A percentile compares a stretch with the other conserved stretches of the same genome.
Evolutionary conservation across 1,139 yeast genomes (phyloP).

Genomic region (Hemisphaericaspora subhashii): DNA sequence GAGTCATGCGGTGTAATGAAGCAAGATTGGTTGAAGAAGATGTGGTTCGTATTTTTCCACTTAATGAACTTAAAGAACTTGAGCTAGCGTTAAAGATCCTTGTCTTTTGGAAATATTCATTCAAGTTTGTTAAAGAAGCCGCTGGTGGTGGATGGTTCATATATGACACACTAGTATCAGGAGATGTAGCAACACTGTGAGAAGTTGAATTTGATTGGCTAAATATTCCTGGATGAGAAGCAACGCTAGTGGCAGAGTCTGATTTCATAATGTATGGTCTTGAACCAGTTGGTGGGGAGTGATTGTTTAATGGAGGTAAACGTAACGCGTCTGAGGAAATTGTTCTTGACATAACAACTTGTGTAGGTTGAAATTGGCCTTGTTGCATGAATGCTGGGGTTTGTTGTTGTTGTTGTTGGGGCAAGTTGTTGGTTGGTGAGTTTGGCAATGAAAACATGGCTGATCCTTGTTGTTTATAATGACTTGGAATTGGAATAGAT

Average conservation of each 20-base stretch:
- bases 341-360: constrained; percentile 9
- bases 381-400: constrained; percentile 3
- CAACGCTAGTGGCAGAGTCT: constrained; percentile 14
- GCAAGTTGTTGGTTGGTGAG: constrained; percentile 23
- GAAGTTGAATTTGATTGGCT: constrained; percentile 21
- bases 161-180: constrained; percentile 21
- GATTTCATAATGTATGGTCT: constrained; percentile 11
- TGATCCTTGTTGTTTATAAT: constrained; percentile 22
- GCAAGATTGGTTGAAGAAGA: constrained; percentile 23
- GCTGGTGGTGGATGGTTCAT: constrained; percentile 7
- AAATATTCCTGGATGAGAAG: constrained; percentile 18
- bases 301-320: constrained; percentile 9
- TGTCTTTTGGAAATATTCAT: constrained; percentile 31
- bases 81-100: constrained; percentile 25
- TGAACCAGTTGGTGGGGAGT: constrained; percentile 10
- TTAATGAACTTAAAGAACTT: constrained; percentile 27
- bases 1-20: constrained; percentile 39
- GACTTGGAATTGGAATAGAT: constrained; percentile 9
- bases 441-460: constrained; percentile 29
- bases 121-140: constrained; percentile 30
- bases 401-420: constrained; percentile 11
- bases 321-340: constrained; percentile 15
- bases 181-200: constrained; percentile 36
- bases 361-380: constrained; percentile 4
- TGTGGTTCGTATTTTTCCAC: constrained; percentile 20